Percentiles rank a stretch among this genome's conserved stretches.
phyloP scores from a whole-genome alignment of 176 grass and related monocot species.

The Paspalum vaginatum region DNA sequence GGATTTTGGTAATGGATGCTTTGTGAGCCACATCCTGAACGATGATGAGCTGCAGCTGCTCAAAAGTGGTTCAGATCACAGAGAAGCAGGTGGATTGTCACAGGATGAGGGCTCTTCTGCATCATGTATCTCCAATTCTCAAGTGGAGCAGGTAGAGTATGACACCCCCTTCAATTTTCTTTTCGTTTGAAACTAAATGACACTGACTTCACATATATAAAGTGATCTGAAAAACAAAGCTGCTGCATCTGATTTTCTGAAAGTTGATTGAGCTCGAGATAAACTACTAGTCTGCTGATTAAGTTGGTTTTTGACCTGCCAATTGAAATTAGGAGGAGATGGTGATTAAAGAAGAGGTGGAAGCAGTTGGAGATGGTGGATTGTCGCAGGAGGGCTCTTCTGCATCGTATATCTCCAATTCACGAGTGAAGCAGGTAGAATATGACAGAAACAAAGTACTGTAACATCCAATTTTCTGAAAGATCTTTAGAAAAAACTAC shows the following conservation, averaged over 20 bases:
- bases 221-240: background rate
- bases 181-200: background rate
- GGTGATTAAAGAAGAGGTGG: too few relatives aligned
- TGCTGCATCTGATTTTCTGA: background rate
- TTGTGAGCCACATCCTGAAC: background rate
- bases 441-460: too few relatives aligned
- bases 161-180: background rate
- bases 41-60: conserved; percentile 5
- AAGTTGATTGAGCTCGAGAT: too few relatives aligned
- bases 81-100: background rate
- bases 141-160: background rate
- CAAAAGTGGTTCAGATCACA: background rate
- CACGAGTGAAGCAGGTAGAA: too few relatives aligned
- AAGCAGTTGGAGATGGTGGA: too few relatives aligned
- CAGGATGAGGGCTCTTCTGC: background rate
- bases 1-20: background rate
- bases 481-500: background rate
- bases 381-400: too few relatives aligned
- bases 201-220: background rate
- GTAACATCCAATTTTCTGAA: background rate
- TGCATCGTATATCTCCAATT: too few relatives aligned
- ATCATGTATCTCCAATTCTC: background rate
- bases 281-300: too few relatives aligned
- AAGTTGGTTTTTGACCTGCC: too few relatives aligned
- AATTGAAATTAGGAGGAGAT: too few relatives aligned